Percentiles rank a stretch among this genome's conserved stretches.
Conservation (phyloP, 257 asterid genomes). For the Eustoma russellianum region DNA sequence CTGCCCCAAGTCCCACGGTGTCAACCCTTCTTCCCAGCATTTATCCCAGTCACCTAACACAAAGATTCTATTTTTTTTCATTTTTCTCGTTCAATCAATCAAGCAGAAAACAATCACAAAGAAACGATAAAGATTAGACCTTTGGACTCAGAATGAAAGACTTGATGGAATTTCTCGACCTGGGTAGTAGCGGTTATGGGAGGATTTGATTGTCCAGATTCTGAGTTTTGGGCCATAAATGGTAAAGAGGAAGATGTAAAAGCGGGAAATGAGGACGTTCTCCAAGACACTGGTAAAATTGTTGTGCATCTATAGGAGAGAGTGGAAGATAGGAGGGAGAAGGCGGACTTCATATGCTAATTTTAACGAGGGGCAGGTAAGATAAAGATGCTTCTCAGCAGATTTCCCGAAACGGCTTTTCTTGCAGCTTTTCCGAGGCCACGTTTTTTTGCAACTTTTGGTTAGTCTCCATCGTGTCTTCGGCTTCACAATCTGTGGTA, state of each 20-base stretch:
- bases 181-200: conserved; percentile 4
- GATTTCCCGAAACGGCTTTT: too few species aligned
- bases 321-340: background rate
- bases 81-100: background rate
- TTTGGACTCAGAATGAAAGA: conserved; percentile 32
- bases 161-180: conserved; percentile 32
- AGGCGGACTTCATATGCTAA: too few species aligned
- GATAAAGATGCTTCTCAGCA: too few species aligned
- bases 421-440: too few species aligned
- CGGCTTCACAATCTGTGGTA: too few species aligned
- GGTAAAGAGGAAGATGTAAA: background rate
- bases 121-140: conserved; percentile 13
- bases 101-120: background rate
- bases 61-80: background rate
- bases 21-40: conserved; percentile 67
- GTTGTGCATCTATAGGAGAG: background rate
- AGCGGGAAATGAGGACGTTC: background rate
- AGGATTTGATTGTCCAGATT: background rate
- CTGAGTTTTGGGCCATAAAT: background rate
- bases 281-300: too few species aligned
- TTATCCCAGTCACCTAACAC: conserved; percentile 60
- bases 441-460: too few species aligned
- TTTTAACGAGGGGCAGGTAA: too few species aligned
- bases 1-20: conserved; percentile 88
- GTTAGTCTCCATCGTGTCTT: too few species aligned